Base-by-base conservation (phyloP, 768 basidiomycete species). In the Strobilomyces dryophilus region DNA sequence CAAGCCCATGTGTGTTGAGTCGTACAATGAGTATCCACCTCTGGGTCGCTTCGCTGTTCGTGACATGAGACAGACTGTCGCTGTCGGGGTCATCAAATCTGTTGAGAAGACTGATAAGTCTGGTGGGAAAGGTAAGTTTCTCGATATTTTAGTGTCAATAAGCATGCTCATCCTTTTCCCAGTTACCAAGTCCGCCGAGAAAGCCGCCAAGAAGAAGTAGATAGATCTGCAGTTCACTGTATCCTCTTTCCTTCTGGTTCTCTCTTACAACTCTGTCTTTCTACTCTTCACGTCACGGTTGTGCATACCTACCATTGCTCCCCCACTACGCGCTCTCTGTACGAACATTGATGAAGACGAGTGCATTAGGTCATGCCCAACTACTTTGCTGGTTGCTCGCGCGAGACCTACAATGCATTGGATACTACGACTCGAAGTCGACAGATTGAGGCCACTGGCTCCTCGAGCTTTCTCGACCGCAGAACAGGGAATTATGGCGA, bases 1-100 rank as follows among this genome's bases (percentile, higher is more conserved):
- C 78, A 97, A 98, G 85, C 95, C 95, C 60, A 93, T 95, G 89
- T 89, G 87, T 77, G 87, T 89, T 57, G 85, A 95, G 80, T 83
- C 88, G 39, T 97, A 94, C 84, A 86, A 87, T 70, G 90, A 94
- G 75, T 99, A 98, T 79, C 95, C 97, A 65, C 97, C 97, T 75
- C 88, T 99, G 61, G 95, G 97, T 81, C 95, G 95, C 74, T 95
- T 95, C 78, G 94, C 94, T 68, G 94, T 97, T 74, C 94, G 94
- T 87, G 94, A 97, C 82, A 97, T 98, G 95, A 89, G 95, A 74
- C 95, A 98, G 79, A 97, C 95, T 59, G 95, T 99, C 60, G 94
- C 94, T 61, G 94, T 97, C 67, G 94, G 94, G 76, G 89, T 98
- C 79, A 97, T 98, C 84, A 98, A 98, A 81, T 83, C 85, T 56